phyloP scores from a whole-genome alignment of 2,329 filamentous ascomycete genomes.

The Aspergillus arachidicola region DNA sequence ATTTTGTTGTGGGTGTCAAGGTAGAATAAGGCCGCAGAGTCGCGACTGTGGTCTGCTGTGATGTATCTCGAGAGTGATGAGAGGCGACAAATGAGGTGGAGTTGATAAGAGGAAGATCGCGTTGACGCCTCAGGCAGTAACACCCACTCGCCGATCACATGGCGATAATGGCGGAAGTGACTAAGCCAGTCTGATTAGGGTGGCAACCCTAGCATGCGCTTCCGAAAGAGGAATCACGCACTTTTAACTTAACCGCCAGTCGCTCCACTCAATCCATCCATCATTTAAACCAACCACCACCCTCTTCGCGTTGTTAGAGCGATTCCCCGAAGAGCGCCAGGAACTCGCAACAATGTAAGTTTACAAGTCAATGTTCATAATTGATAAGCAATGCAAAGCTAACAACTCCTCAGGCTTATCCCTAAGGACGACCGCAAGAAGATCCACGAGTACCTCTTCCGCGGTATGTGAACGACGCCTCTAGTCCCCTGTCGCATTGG shows the following conservation, averaged over 20 bases:
- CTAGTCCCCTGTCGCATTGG: constrained; percentile 19
- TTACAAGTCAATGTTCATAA: constrained; percentile 1
- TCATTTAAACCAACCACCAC: constrained; percentile 43
- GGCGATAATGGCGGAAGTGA: constrained; percentile 9
- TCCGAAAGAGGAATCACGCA: constrained; percentile 37
- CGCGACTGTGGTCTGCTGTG: not conserved
- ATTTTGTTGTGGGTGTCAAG: not conserved
- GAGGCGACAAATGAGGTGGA: not conserved
- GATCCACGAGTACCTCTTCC: constrained; percentile 99
- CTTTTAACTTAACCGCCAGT: constrained; percentile 34
- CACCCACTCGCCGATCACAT: constrained; percentile 5
- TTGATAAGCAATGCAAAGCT: constrained; percentile 14
- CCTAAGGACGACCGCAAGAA: constrained; percentile 99
- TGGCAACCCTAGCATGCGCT: constrained; percentile 29
- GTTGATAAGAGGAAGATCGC: not conserved
- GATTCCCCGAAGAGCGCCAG: constrained; percentile 57
- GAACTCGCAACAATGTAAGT: constrained; percentile 58
- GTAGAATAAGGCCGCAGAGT: not conserved
- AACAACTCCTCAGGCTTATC: constrained; percentile 73
- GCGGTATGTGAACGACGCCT: constrained; percentile 58
- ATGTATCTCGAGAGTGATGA: not conserved
- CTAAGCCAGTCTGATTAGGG: constrained; percentile 28
- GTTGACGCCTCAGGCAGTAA: constrained; percentile 11
- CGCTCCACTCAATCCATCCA: constrained; percentile 36
- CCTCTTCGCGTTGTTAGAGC: constrained; percentile 50